phyloP scores from a whole-genome alignment of 106 monocot species.

The Chionographis japonica region DNA sequence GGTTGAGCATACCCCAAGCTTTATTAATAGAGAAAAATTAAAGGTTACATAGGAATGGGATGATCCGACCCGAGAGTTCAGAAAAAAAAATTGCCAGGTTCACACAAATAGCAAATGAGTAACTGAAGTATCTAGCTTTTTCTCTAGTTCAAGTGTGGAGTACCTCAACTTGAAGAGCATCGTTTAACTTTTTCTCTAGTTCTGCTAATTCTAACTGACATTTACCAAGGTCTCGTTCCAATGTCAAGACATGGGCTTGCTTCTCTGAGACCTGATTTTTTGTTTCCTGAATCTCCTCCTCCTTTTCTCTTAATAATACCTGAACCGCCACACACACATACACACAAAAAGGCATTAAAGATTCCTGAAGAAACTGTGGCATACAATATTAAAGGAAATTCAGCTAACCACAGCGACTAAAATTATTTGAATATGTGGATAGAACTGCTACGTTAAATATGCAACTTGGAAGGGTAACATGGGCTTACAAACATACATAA shows the following conservation, averaged over 20 bases:
- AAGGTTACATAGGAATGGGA: no score
- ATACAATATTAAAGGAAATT: not conserved
- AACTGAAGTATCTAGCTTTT: no score
- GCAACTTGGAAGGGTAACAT: no score
- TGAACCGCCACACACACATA: conserved; percentile 8
- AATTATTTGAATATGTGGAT: no score
- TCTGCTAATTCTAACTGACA: conserved; percentile 50
- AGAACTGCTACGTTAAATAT: no score
- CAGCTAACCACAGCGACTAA: no score
- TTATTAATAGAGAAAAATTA: no score
- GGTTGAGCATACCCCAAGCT: no score
- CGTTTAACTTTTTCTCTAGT: conserved; percentile 58
- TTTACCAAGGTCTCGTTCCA: conserved; percentile 57
- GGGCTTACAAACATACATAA: no score
- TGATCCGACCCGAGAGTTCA: no score
- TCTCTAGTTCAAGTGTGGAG: not conserved
- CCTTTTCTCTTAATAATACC: conserved; percentile 37
- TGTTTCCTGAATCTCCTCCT: conserved; percentile 28
- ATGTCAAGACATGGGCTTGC: conserved; percentile 38
- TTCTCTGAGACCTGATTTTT: conserved; percentile 54
- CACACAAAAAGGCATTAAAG: not conserved
- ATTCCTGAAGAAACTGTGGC: not conserved
- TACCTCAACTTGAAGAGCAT: conserved; percentile 62
- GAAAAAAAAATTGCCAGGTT: no score
- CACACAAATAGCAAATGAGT: no score